phyloP scores from a whole-genome alignment of 441 rosid genomes.

The Daphne laureola region DNA sequence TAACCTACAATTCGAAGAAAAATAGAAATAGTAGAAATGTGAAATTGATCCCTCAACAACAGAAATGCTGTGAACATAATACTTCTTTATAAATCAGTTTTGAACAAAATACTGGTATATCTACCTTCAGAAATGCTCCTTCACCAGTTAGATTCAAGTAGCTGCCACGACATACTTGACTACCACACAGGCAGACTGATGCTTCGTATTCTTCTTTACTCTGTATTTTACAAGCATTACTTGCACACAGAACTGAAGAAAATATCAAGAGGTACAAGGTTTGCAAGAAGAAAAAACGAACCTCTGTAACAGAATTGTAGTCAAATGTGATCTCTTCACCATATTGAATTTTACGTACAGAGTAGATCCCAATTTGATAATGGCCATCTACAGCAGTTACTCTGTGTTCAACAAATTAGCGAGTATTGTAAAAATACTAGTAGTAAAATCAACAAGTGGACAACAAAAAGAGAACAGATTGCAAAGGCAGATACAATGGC shows the following conservation, averaged over 20 bases:
- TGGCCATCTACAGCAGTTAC: constrained; percentile 99
- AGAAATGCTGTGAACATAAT: neutral
- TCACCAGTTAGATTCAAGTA: constrained; percentile 99
- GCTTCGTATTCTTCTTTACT: constrained; percentile 99
- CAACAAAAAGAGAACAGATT: neutral
- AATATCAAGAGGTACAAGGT: constrained; percentile 7
- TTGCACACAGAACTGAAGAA: constrained; percentile 10
- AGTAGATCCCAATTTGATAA: constrained; percentile 95
- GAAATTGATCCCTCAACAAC: neutral
- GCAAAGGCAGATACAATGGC: neutral
- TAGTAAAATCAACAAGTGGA: constrained; percentile 5
- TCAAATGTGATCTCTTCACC: constrained; percentile 99
- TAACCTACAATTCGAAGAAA: constrained; percentile 5
- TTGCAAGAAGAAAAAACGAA: constrained; percentile 22
- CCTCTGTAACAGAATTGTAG: constrained; percentile 99
- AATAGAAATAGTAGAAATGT: neutral
- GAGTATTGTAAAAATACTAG: constrained; percentile 2
- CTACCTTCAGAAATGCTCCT: constrained; percentile 97
- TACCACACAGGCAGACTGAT: constrained; percentile 98
- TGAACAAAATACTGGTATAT: neutral
- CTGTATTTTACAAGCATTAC: constrained; percentile 36
- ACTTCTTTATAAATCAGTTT: neutral
- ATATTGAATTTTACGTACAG: constrained; percentile 66
- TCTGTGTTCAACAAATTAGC: constrained; percentile 39
- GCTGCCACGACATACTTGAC: constrained; percentile 99